phyloP scores from a whole-genome alignment of 768 basidiomycete genomes.

The Lactarius trivialis region DNA sequence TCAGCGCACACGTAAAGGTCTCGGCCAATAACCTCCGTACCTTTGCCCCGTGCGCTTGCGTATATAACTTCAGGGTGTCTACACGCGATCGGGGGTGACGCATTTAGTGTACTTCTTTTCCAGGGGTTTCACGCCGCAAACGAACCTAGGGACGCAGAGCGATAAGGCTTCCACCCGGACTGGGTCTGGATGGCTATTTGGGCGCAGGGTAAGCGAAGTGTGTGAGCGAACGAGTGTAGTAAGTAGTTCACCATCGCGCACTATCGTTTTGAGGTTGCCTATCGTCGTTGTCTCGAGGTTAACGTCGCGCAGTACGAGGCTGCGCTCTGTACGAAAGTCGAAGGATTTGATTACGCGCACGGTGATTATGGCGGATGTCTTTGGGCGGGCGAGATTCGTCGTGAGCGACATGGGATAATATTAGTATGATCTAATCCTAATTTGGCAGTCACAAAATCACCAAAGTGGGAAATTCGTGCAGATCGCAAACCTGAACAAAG shows the following conservation, averaged over 20 bases:
- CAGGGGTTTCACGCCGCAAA: not conserved
- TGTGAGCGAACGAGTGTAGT: slow-evolving; percentile 7
- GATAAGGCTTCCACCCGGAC: slow-evolving; percentile 86
- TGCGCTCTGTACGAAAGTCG: slow-evolving; percentile 83
- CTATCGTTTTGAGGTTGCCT: slow-evolving; percentile 66
- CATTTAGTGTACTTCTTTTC: not conserved
- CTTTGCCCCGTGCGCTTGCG: slow-evolving; percentile 92
- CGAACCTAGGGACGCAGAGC: slow-evolving; percentile 61
- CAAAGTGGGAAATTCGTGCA: too few species aligned
- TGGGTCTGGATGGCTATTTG: slow-evolving; percentile 61
- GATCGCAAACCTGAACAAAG: too few species aligned
- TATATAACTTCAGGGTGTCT: slow-evolving; percentile 96
- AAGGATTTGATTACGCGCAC: slow-evolving; percentile 94
- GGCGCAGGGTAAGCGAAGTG: not conserved
- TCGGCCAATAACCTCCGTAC: slow-evolving; percentile 33
- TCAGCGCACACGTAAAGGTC: not conserved
- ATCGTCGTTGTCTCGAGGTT: slow-evolving; percentile 79
- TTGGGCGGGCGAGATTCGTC: slow-evolving; percentile 63
- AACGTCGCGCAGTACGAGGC: slow-evolving; percentile 74
- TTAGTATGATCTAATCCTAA: too few species aligned
- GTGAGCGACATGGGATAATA: slow-evolving; percentile 48
- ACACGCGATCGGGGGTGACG: not conserved
- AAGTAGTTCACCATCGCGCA: slow-evolving; percentile 49
- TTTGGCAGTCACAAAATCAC: too few species aligned
- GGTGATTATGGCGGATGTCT: slow-evolving; percentile 77